Evolutionary conservation across 805 yeast species (phyloP).

Genomic region (Metschnikowia cubensis): DNA sequence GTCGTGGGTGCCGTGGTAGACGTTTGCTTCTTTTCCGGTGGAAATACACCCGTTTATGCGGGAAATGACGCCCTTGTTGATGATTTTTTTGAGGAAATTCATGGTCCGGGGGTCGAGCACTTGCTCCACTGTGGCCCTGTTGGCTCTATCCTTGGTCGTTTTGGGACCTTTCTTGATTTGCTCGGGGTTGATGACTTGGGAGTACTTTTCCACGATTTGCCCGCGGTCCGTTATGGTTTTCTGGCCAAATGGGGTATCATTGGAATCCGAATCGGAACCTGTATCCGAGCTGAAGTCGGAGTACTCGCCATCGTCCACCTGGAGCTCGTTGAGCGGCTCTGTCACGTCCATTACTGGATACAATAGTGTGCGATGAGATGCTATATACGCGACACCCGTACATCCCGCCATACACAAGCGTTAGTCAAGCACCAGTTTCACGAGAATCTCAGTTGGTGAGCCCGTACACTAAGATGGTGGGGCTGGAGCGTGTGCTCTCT

Average conservation of each 20-base stretch:
- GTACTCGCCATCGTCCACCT: background rate
- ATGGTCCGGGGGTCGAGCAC: conserved; percentile 94
- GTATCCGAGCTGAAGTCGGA: background rate
- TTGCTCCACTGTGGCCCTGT: conserved; percentile 95
- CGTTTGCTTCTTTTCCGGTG: conserved; percentile 99
- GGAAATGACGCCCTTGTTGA: conserved; percentile 78
- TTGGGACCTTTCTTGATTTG: conserved; percentile 55
- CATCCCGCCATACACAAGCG: no score
- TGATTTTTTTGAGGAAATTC: conserved; percentile 72
- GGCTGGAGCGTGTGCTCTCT: conserved; percentile 74
- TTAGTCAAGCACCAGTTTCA: background rate
- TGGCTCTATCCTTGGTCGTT: conserved; percentile 74
- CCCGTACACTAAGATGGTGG: no score
- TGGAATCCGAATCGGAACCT: background rate
- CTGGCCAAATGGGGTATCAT: background rate
- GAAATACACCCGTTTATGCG: conserved; percentile 89
- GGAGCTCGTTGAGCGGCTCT: background rate
- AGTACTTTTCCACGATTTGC: conserved; percentile 56
- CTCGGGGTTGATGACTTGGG: conserved; percentile 62
- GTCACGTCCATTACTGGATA: background rate
- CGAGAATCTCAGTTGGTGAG: no score
- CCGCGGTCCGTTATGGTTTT: conserved; percentile 36
- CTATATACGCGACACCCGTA: no score
- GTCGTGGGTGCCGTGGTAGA: conserved; percentile 72
- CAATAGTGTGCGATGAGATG: no score